phyloP scores from a whole-genome alignment of 306 rosid species.

The Erythrophleum fordii region DNA sequence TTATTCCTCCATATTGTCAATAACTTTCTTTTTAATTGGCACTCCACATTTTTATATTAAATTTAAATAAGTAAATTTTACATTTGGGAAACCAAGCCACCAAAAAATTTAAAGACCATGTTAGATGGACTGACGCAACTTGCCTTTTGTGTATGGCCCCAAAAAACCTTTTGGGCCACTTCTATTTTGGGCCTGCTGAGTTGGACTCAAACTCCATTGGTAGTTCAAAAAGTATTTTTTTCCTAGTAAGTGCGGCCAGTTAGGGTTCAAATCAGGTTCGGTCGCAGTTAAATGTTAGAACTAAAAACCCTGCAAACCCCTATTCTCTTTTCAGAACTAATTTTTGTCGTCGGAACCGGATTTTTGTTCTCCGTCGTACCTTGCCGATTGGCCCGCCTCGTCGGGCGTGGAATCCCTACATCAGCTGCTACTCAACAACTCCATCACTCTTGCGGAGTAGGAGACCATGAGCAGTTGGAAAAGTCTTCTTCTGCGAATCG shows the following conservation, averaged over 20 bases:
- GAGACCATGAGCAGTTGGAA: constrained; percentile 76
- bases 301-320: constrained; percentile 45
- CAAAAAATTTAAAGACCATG: background rate
- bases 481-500: constrained; percentile 88
- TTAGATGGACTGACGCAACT: too few species aligned
- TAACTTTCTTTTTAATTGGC: too few species aligned
- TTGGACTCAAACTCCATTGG: background rate
- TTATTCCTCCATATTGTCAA: too few species aligned
- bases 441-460: background rate
- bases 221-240: background rate
- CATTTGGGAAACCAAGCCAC: background rate
- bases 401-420: background rate
- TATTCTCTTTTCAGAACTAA: background rate
- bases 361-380: background rate
- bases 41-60: too few species aligned
- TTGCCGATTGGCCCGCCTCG: background rate
- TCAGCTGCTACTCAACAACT: background rate
- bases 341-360: background rate
- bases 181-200: background rate
- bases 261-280: constrained; percentile 38
- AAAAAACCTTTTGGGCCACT: too few species aligned
- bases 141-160: too few species aligned
- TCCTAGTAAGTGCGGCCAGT: background rate
- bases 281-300: background rate
- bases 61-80: too few species aligned